Evolutionary conservation across 192 early-diverging fungal genomes (phyloP), one percentile per base, ranked within the genome.

Genomic region (Entrophospora sp.): DNA sequence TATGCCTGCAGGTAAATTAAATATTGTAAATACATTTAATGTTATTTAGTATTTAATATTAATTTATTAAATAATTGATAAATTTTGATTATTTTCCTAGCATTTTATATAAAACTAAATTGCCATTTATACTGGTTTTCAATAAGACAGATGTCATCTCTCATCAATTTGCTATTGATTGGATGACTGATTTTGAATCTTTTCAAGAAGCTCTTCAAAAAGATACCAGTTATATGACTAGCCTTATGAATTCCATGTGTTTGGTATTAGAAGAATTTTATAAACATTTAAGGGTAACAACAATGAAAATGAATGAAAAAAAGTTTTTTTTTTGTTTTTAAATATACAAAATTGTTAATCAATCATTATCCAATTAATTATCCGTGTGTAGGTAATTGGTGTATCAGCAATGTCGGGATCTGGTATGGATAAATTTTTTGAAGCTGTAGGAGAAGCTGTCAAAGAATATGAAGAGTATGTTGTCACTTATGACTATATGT

Each of bases 241-340:
- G 84, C 67, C 73, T 98, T 48, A 92, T 96, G 80, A 88, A 88
- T 73, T 91, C 88, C 5, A 98, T 98, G 96, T 91, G 91, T 55
- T 72, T 98, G 58, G 94, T 96, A 3, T 75, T 98, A 61, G 96
- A 98, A 69, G 96, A 98, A 81, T 98, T 98, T 70, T 98, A 98
- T 74, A 78, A 78, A 51, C 81, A 87, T 61, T 62, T 93, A 42
- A 83, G 36, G 22, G 64, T 65, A 65, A 51, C 24, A 20, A n/a
- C n/a, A n/a, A n/a, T n/a, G n/a, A n/a, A n/a, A n/a, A n/a, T n/a
- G n/a, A n/a, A n/a, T n/a, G n/a, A n/a, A n/a, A n/a, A n/a, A n/a
- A n/a, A n/a, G n/a, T n/a, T n/a, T n/a, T n/a, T n/a, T n/a, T n/a
- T n/a, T n/a, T n/a, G n/a, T n/a, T n/a, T n/a, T n/a, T n/a, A n/a